A percentile compares a stretch with the other conserved stretches of the same genome.
Conservation (phyloP, 768 basidiomycete genomes). For the Coprinellus micaceus region DNA sequence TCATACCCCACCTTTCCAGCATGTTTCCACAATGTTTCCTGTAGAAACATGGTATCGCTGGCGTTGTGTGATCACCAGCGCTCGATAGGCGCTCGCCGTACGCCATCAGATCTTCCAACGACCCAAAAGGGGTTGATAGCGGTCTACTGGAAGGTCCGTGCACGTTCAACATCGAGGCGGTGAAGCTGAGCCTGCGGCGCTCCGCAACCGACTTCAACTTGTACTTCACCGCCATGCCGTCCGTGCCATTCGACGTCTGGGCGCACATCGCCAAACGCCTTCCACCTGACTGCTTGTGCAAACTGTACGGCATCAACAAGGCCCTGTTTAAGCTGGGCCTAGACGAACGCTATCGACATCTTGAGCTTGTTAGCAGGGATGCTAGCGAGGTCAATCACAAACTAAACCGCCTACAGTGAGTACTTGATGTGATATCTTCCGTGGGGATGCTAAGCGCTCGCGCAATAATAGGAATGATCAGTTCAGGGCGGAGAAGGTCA, state of each 20-base stretch:
- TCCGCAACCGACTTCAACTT: background rate
- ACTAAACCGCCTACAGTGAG: background rate
- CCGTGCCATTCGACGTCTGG: constrained; percentile 18
- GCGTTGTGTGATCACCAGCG: too few relatives aligned
- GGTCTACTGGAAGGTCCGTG: too few relatives aligned
- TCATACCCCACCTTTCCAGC: too few relatives aligned
- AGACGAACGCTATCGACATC: constrained; percentile 9
- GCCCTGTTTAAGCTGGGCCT: constrained; percentile 15
- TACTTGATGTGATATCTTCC: background rate
- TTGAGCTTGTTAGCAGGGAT: background rate
- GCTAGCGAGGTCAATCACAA: background rate
- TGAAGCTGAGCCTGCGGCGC: background rate
- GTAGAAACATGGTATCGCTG: too few relatives aligned
- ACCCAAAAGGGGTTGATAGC: too few relatives aligned
- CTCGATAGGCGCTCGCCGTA: too few relatives aligned
- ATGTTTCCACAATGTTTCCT: too few relatives aligned
- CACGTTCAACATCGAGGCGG: too few relatives aligned
- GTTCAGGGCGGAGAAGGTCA: background rate
- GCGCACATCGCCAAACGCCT: constrained; percentile 12
- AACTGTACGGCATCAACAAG: constrained; percentile 15
- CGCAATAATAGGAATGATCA: background rate
- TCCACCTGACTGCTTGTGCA: constrained; percentile 3
- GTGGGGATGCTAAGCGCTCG: too few relatives aligned
- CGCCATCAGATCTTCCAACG: too few relatives aligned
- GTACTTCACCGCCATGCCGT: background rate